Evolutionary conservation across 805 yeast genomes (phyloP).

Genomic region (Blastobotrys mokoenaii): DNA sequence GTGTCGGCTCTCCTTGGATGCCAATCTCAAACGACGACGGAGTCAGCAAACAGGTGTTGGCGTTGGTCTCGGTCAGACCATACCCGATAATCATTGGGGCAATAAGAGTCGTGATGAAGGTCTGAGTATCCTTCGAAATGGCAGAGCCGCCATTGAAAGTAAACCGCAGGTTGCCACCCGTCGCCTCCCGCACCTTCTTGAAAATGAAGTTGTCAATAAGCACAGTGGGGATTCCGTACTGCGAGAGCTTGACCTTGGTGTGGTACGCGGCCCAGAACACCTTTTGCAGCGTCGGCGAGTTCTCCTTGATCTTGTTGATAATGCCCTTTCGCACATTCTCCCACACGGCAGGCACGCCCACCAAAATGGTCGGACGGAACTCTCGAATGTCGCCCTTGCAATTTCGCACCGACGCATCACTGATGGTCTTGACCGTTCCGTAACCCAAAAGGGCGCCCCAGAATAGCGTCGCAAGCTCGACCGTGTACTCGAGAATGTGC

Average conservation of each 20-base stretch:
- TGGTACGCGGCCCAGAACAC: constrained; percentile 83
- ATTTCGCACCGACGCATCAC: constrained; percentile 72
- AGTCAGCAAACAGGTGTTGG: constrained; percentile 67
- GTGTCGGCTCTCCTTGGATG: constrained; percentile 74
- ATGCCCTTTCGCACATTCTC: constrained; percentile 93
- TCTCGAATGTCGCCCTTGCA: constrained; percentile 83
- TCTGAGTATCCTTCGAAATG: constrained; percentile 70
- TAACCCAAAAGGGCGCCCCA: constrained; percentile 93
- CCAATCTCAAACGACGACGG: constrained; percentile 61
- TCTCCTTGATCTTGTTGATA: constrained; percentile 58
- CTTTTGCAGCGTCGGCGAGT: constrained; percentile 60
- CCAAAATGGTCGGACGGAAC: constrained; percentile 89
- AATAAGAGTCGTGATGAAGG: constrained; percentile 64
- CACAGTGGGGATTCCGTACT: constrained; percentile 69
- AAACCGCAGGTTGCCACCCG: constrained; percentile 78
- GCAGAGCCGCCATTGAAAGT: constrained; percentile 92
- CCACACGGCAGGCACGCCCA: constrained; percentile 98
- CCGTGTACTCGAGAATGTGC: constrained; percentile 87
- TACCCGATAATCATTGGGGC: constrained; percentile 90
- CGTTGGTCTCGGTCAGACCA: constrained; percentile 94
- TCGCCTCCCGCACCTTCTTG: constrained; percentile 83
- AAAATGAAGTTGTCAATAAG: constrained; percentile 67
- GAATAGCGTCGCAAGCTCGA: constrained; percentile 68
- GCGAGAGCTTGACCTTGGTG: constrained; percentile 56
- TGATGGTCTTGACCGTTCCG: constrained; percentile 84